Evolutionary conservation across 495 filamentous ascomycete genomes (phyloP), one percentile per base, ranked within the genome.

Genomic region (Hypoxylon fragiforme): DNA sequence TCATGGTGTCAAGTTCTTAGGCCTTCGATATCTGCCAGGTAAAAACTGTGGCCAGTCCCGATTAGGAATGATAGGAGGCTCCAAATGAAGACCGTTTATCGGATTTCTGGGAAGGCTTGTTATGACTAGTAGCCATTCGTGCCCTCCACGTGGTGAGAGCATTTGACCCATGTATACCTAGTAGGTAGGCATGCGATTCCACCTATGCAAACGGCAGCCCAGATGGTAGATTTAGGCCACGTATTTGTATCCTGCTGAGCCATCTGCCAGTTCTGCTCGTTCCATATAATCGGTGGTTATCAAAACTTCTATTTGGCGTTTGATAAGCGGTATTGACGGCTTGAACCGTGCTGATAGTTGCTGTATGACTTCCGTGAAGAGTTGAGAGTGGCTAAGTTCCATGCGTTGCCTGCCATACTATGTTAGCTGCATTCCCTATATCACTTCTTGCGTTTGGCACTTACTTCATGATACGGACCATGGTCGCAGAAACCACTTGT

Each of bases 391-490:
- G 2, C 75, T 70, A 18, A 95, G 78, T 37, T 84, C 77, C 64
- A 96, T 97, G 40, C 94, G 89, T 84, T 95, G 89, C 73, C 94
- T 98, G 39, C 9, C 41, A 30, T 18, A 2, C 7, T 14, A 50
- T 6, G 50, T 60, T 57, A 61, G 30, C 11, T 41, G 4, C 34
- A 49, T 60, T 57, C 31, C 24, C 22, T 26, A 32, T 7, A 30
- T n/a, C 7, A 14, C 6, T 9, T 7, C 19, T 4, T 20, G 38
- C 28, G 12, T 6, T n/a, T 20, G 24, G n/a, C 9, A 78, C 83
- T 61, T 80, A 96, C 92, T 96, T 96, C 92, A 97, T 97, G 65
- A 92, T 95, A 12, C 92, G 77, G 30, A 99, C 95, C 48, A 99
- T 75, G 3, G 90, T 90, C 31, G 94, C 91, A 64, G 97, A 94